Percentiles rank a stretch among this genome's conserved stretches.
Evolutionary conservation across 2,329 filamentous ascomycete species (phyloP).

Genomic region (Cercospora sp.): DNA sequence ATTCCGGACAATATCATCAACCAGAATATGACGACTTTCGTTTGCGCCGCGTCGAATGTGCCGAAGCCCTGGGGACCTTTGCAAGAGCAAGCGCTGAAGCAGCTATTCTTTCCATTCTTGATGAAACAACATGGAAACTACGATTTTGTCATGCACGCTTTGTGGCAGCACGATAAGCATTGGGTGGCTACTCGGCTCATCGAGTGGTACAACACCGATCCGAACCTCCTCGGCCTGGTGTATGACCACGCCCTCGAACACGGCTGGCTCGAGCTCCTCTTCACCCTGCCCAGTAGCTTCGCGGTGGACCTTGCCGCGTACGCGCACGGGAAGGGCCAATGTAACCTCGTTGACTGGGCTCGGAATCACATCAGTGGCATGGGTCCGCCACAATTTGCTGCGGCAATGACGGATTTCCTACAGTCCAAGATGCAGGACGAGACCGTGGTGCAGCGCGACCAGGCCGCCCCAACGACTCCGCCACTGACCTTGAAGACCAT

Average conservation of each 20-base stretch:
- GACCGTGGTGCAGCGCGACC: constrained; percentile 70
- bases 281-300: constrained; percentile 77
- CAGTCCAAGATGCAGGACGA: constrained; percentile 83
- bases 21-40: constrained; percentile 75
- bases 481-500: constrained; percentile 85
- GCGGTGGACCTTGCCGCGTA: constrained; percentile 83
- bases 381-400: constrained; percentile 59
- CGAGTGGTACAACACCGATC: constrained; percentile 70
- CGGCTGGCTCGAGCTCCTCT: constrained; percentile 79
- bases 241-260: constrained; percentile 80
- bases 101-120: constrained; percentile 80
- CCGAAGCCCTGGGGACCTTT: constrained; percentile 74
- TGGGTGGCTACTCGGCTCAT: constrained; percentile 84
- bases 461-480: constrained; percentile 66
- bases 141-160: constrained; percentile 84
- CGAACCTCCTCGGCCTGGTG: constrained; percentile 66
- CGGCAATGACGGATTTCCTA: constrained; percentile 75
- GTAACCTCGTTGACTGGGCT: constrained; percentile 81
- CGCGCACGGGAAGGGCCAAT: constrained; percentile 76
- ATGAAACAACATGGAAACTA: constrained; percentile 75
- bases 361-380: constrained; percentile 59
- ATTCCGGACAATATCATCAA: constrained; percentile 64
- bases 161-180: constrained; percentile 86
- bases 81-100: constrained; percentile 72
- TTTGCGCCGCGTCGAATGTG: constrained; percentile 75